Evolutionary conservation across 108 stramenopile genomes (phyloP), one percentile per base, ranked within the genome.

Genomic region (Cylindrotheca closterium): DNA sequence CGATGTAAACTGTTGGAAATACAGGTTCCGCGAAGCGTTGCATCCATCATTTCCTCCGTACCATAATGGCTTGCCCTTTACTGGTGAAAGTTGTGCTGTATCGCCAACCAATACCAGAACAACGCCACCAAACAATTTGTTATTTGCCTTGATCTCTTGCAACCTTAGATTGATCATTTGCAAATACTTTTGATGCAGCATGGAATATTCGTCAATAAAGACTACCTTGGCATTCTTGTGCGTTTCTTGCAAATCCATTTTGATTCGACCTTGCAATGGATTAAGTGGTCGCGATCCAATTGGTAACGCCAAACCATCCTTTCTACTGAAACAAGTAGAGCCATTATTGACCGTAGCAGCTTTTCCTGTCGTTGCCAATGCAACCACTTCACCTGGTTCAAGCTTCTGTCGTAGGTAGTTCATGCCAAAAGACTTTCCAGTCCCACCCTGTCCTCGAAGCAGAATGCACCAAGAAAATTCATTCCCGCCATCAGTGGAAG

Each of bases 121-220:
- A 23, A 7, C 5, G 50, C 50, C 50, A n/a, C 50, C 50, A 51
- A 51, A 51, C 5, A 17, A 4, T 15, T n/a, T 4, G 12, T 51
- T 51, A 23, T 51, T 51, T 51, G 12, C 50, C 50, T 15, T 51
- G 50, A 51, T 51, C 24, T 51, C 50, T 51, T 51, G 4, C 12
- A 51, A n/a, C 18, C 50, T n/a, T 4, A 5, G 12, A n/a, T 51
- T 51, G 12, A 51, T 51, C 5, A 51, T 23, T 4, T n/a, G 24
- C 19, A 51, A 23, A 7, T 17, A n/a, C 50, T 51, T n/a, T n/a
- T 51, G 50, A n/a, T 7, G n/a, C 5, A 51, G 5, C 50, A 51
- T 51, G 5, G 50, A 51, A 23, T 51, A 51, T 23, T 51, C 50
- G 18, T 51, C 50, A n/a, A 51, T n/a, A 23, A 51, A 15, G 19